Evolutionary conservation across 2,329 filamentous ascomycete species (phyloP), one percentile per base, ranked within the genome.

Genomic region (Penicillium sp.): DNA sequence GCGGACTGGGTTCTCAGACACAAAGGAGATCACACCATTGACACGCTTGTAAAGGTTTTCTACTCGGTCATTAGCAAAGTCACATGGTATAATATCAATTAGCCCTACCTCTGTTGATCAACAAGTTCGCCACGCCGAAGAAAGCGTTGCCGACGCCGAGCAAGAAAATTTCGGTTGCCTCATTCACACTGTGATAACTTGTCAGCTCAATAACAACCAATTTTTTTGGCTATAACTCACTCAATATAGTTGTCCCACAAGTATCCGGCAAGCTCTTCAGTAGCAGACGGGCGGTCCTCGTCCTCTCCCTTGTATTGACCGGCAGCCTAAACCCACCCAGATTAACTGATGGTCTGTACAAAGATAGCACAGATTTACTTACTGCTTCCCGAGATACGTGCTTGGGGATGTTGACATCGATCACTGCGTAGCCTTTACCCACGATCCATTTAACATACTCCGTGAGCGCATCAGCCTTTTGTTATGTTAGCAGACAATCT

Each of bases 211-310:
- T 33, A 16, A 22, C 33, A 37, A 10, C 5, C 28, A 14, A 37
- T 8, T 19, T 10, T n/a, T 17, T 1, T n/a, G 2, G 5, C 17
- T 33, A 14, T 63, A 14, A 8, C 78, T 65, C 73, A 84, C 78
- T 96, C 90, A 19, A 99, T 85, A 68, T 97, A 97, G 69, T 99
- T 99, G 65, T 97, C 92, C 94, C 94, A 99, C 14, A 99, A 78
- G 68, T 96, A 97, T 57, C 83, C 86, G 5, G 93, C 85, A 11
- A 97, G 78, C 58, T 93, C 87, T 59, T 88, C 85, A 0, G 81
- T 82, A 51, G 80, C 79, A 25, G 71, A 71, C 57, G 84, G 86
- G 71, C 84, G 83, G 52, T 69, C 75, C 63, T 61, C 75, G 56
- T 75, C 68, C 9, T 76, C 72, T 8, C 80, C 78, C 59, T 88